phyloP scores from a whole-genome alignment of 192 early-diverging fungal genomes.

The Spizellomyces sp. region DNA sequence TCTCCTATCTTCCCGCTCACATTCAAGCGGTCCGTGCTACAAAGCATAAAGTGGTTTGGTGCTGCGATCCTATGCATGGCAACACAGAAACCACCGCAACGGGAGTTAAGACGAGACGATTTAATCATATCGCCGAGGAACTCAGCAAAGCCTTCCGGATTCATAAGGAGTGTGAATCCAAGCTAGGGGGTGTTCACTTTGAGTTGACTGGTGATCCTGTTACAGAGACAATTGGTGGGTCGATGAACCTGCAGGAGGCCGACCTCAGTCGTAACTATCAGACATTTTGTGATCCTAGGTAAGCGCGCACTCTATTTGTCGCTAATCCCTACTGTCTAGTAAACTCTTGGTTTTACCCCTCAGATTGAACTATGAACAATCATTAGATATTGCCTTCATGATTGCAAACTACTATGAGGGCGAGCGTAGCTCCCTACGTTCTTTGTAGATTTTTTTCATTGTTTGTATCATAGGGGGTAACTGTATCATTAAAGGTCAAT shows the following conservation, averaged over 20 bases:
- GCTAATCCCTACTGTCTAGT: not conserved
- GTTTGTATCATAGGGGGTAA: no score
- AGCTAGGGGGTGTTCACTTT: constrained; percentile 92
- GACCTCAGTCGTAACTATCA: constrained; percentile 91
- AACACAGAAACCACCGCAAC: constrained; percentile 84
- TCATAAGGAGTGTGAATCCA: constrained; percentile 72
- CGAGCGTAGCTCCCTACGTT: constrained; percentile 11
- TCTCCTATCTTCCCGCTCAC: constrained; percentile 79
- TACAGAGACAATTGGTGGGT: constrained; percentile 93
- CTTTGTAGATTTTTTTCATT: not conserved
- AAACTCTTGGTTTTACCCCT: not conserved
- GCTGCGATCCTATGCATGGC: constrained; percentile 96
- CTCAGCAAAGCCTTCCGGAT: constrained; percentile 81
- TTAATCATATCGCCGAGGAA: constrained; percentile 88
- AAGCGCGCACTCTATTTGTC: not conserved
- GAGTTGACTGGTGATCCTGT: constrained; percentile 97
- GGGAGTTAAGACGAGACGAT: constrained; percentile 89
- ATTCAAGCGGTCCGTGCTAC: constrained; percentile 88
- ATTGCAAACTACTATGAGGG: constrained; percentile 80
- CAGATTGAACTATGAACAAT: constrained; percentile 94
- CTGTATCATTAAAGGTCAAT: no score
- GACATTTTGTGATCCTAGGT: constrained; percentile 94
- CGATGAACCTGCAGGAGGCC: constrained; percentile 84
- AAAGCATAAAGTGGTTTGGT: constrained; percentile 91
- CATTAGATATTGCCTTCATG: constrained; percentile 93